Evolutionary conservation across 208 protist genomes (phyloP).

Genomic region (Herpetomonas samuelpessoai): DNA sequence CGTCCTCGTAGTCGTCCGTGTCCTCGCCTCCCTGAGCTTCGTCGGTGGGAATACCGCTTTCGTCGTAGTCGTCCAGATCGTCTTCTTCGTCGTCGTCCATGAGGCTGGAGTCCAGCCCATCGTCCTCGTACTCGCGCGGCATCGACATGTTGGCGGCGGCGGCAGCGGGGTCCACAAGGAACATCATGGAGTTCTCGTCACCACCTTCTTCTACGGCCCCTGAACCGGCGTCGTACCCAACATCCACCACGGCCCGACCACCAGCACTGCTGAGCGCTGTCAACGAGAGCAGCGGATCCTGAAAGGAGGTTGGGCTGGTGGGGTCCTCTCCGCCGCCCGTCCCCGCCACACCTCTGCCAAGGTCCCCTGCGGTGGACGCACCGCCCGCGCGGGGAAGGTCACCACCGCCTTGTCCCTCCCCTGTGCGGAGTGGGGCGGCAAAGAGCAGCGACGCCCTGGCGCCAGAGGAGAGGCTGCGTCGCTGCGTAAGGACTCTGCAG

Average conservation of each 20-base stretch:
- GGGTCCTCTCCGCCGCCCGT: too few species aligned
- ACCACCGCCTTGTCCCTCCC: too few species aligned
- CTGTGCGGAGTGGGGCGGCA: too few species aligned
- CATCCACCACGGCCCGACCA: background rate
- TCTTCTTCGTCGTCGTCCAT: conserved; percentile 21
- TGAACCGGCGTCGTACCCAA: background rate
- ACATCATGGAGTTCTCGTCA: conserved; percentile 9
- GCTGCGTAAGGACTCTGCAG: conserved; percentile 2
- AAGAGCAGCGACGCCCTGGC: too few species aligned
- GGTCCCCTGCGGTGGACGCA: too few species aligned
- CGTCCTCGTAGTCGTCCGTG: conserved; percentile 42
- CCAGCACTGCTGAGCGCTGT: background rate
- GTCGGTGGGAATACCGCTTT: too few species aligned
- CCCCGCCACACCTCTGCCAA: too few species aligned
- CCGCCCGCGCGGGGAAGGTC: too few species aligned
- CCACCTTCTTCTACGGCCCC: too few species aligned
- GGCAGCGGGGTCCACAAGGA: conserved; percentile 6
- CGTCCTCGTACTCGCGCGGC: conserved; percentile 17
- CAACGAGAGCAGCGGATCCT: background rate
- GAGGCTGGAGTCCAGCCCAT: background rate
- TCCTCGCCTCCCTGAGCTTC: too few species aligned
- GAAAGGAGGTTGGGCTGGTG: background rate
- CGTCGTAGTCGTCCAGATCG: conserved; percentile 14
- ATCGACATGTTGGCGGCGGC: conserved; percentile 4
- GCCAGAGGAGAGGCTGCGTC: background rate